phyloP scores from a whole-genome alignment of 148 eudicot genomes.

The Cornus suecica region DNA sequence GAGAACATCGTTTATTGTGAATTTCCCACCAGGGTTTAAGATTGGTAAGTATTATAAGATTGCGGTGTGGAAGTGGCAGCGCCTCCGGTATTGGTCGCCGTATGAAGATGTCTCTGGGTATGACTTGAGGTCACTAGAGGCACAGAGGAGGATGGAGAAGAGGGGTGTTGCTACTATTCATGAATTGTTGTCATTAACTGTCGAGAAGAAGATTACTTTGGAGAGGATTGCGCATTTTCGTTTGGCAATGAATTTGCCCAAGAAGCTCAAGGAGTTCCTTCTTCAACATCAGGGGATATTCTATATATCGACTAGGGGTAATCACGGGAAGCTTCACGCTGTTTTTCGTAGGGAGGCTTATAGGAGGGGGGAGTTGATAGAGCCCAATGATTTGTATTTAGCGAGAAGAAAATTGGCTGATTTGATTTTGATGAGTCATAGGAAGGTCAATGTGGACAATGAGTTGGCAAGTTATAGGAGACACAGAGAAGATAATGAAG shows the following conservation, averaged over 20 bases:
- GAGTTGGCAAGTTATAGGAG: constrained; percentile 57
- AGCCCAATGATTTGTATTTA: constrained; percentile 83
- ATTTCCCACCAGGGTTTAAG: constrained; percentile 95
- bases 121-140: constrained; percentile 89
- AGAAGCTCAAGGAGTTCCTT: constrained; percentile 81
- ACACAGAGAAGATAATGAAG: constrained; percentile 30
- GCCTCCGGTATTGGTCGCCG: constrained; percentile 96
- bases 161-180: constrained; percentile 83
- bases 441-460: constrained; percentile 52
- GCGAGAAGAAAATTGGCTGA: constrained; percentile 84
- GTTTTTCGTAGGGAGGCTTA: constrained; percentile 90
- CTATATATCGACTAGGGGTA: constrained; percentile 92
- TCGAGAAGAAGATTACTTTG: constrained; percentile 91
- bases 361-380: constrained; percentile 77
- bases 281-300: constrained; percentile 95
- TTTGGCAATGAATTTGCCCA: constrained; percentile 68
- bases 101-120: constrained; percentile 89
- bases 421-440: constrained; percentile 62
- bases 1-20: constrained; percentile 73
- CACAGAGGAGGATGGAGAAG: constrained; percentile 88
- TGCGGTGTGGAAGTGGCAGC: constrained; percentile 98
- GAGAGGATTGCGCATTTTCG: constrained; percentile 98
- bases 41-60: constrained; percentile 78
- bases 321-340: constrained; percentile 92
- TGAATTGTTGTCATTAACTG: constrained; percentile 76